Evolutionary conservation across 208 protist genomes (phyloP), one percentile per base, ranked within the genome.

Genomic region (Trichomonas vaginalis): DNA sequence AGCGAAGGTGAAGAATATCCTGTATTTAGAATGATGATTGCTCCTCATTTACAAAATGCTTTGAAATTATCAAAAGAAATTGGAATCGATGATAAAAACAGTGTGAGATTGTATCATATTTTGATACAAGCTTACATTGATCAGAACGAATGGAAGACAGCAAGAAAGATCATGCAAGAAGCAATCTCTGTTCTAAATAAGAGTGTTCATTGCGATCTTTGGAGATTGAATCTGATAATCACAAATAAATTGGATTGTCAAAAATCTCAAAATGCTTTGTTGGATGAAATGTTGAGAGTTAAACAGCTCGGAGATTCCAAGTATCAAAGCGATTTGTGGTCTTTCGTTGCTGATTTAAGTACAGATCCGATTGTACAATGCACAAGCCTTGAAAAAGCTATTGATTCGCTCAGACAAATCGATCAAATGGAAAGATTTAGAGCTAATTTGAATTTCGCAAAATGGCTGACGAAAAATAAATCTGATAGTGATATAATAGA

Each of bases 261-360:
- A 39, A 92, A 92, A 32, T 39, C 9, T 14, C 45, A 92, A 15
- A 42, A 47, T 6, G 14, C 86, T 21, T 92, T 92, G 37, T 14
- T 92, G 42, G 86, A 92, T 51, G 86, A 92, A 92, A 92, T 92
- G 86, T 32, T 92, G 2, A 48, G 86, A 51, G 45, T 92, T 51
- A 92, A 92, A 21, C 86, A 92, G 15, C 45, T 92, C 17, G 86
- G 86, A 12, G 86, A 51, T 10, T 51, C 86, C 39, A 92, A 35
- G 17, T 92, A 92, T 39, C 86, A 92, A 42, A 48, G 40, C 10
- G 46, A 92, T 9, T 15, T 92, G 0, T 92, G 86, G 86, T 42
- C 86, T 51, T 92, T 92, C 39, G 45, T 92, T 35, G 86, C 86
- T 51, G 86, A 92, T 32, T 21, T 92, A 12, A 45, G 45, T 15